A percentile compares a stretch with the other conserved stretches of the same genome.
Conservation (phyloP, 1,284 basidiomycete genomes). For the Cryptococcus maquisensis region DNA sequence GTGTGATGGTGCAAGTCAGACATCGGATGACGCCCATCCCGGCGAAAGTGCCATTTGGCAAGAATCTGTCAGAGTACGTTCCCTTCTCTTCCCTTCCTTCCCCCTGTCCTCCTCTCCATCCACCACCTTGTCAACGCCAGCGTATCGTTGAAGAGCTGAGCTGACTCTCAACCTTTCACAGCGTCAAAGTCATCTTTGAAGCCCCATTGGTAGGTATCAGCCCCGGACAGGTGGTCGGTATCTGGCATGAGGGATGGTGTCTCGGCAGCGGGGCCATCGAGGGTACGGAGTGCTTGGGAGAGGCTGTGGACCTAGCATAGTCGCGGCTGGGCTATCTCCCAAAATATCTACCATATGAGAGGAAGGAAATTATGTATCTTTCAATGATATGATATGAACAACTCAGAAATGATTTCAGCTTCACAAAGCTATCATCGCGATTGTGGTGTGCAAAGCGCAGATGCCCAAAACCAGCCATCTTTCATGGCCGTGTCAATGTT, state of each 20-base stretch:
- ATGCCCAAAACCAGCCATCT: too few relatives aligned
- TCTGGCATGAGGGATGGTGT: slow-evolving; percentile 74
- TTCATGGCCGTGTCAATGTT: too few relatives aligned
- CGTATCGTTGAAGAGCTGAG: too few relatives aligned
- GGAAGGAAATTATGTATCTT: too few relatives aligned
- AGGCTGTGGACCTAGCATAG: not conserved
- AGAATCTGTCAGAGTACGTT: not conserved
- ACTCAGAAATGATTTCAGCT: too few relatives aligned
- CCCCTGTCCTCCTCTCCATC: not conserved
- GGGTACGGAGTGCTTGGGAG: slow-evolving; percentile 24
- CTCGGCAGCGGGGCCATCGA: slow-evolving; percentile 73
- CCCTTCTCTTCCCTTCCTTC: not conserved
- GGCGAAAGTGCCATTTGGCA: slow-evolving; percentile 29
- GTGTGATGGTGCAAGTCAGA: slow-evolving; percentile 63
- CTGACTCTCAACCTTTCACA: not conserved
- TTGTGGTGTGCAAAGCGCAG: too few relatives aligned
- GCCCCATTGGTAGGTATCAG: slow-evolving; percentile 67
- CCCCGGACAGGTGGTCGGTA: slow-evolving; percentile 69
- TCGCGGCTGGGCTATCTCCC: too few relatives aligned
- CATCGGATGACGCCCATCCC: slow-evolving; percentile 61
- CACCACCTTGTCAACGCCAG: too few relatives aligned
- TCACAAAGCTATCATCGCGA: too few relatives aligned
- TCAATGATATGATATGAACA: too few relatives aligned
- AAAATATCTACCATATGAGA: too few relatives aligned
- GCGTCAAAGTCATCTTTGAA: slow-evolving; percentile 54